Evolutionary conservation across 305 asterid species (phyloP).

Genomic region (Solanum hybrid): DNA sequence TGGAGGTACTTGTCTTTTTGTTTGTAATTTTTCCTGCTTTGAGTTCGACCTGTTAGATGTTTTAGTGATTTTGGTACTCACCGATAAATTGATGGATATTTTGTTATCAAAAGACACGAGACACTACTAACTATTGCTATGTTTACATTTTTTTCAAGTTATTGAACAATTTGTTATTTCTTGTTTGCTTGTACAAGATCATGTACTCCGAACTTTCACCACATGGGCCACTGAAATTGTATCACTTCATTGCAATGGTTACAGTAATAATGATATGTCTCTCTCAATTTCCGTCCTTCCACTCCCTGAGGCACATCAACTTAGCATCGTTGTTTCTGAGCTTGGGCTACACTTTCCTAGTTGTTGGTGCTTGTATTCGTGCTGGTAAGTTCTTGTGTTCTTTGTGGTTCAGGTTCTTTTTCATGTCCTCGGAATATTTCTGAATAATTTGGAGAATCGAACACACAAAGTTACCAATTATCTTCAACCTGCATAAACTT

Average conservation of each 20-base stretch:
- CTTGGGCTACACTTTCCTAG: constrained; percentile 73
- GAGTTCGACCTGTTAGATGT: background rate
- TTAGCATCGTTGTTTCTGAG: constrained; percentile 67
- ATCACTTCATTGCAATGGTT: constrained; percentile 84
- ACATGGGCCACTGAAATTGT: constrained; percentile 56
- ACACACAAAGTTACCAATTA: background rate
- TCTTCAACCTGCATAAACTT: background rate
- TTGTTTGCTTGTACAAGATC: constrained; percentile 38
- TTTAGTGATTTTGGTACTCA: background rate
- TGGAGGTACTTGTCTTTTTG: background rate
- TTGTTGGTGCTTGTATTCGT: constrained; percentile 77
- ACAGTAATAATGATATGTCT: constrained; percentile 65
- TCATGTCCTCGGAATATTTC: background rate
- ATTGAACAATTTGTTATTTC: constrained; percentile 12
- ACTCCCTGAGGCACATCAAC: constrained; percentile 87
- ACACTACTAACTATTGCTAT: background rate
- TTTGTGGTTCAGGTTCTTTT: background rate
- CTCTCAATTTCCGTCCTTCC: constrained; percentile 89
- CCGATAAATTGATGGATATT: background rate
- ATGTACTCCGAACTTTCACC: constrained; percentile 72
- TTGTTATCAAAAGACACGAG: background rate
- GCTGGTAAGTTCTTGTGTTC: constrained; percentile 38
- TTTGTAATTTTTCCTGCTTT: background rate
- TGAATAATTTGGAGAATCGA: background rate
- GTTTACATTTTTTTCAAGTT: background rate